Evolutionary conservation across 495 filamentous ascomycete genomes (phyloP), one percentile per base, ranked within the genome.

Genomic region (Aspergillus affinis): DNA sequence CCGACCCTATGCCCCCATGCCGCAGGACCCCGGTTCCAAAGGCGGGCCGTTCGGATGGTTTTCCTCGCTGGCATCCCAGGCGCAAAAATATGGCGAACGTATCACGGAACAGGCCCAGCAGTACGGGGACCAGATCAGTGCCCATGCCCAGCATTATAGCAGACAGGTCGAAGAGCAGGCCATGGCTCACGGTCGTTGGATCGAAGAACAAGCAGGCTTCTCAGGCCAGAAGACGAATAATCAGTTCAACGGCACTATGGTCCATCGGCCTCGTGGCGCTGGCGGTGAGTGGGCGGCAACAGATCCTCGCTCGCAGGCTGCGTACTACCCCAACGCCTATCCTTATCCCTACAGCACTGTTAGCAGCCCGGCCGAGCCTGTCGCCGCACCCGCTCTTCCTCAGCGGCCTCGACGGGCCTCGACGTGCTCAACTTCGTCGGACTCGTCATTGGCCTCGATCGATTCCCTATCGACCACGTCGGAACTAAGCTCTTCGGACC

Each of bases 11-110:
- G 23, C 63, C 2, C 62, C 65, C 20, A 74, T 71, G 55, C 65
- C 65, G 54, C 59, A 58, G 18, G 67, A 55, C 20, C 59, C 65
- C 7, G 57, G 54, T 8, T 61, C 67, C 21, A 76, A 75, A 59
- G 55, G 69, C 18, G 72, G 75, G 0, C 58, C 74, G 4, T 41
- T 76, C 0, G 71, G 72, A 10, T 78, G 75, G 75, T 66, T 78
- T 19, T 64, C 75, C 0, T 64, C 66, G 12, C 64, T 80, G 17
- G 73, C 72, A 48, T 62, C 69, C 3, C 70, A 75, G 49, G 77
- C 76, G 10, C 77, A 80, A 57, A 74, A 76, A 41, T 80, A 80
- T 50, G 77, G 75, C 4, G 77, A 78, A 48, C 75, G 72, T 4
- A 74, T 80, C 29, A 66, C 64, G 17, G 74, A 76, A 49, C 75